A percentile compares a stretch with the other conserved stretches of the same genome.
phyloP scores from a whole-genome alignment of 164 flowering plant genomes.

The Warburgia ugandensis region DNA sequence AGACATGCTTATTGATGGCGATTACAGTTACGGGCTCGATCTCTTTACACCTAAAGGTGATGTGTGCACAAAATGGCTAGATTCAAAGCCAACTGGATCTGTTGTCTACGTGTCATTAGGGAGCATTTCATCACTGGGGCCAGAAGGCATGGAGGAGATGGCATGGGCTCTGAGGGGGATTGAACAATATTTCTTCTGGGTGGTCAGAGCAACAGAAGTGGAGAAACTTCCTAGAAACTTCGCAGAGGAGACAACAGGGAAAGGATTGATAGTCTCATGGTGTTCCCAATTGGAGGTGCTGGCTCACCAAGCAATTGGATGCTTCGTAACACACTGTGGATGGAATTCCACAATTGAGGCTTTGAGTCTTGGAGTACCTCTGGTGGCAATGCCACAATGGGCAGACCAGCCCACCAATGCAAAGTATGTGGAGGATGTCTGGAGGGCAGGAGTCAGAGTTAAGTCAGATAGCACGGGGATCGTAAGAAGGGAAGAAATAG shows the following conservation, averaged over 20 bases:
- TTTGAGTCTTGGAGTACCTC: slow-evolving; percentile 15
- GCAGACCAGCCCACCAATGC: slow-evolving; percentile 20
- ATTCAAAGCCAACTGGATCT: background rate
- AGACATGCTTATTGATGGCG: slow-evolving; percentile 10
- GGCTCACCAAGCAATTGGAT: slow-evolving; percentile 20
- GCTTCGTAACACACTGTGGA: slow-evolving; percentile 23
- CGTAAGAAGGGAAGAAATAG: slow-evolving; percentile 15
- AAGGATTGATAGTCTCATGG: slow-evolving; percentile 26
- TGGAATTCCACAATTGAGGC: slow-evolving; percentile 21
- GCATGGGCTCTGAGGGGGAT: background rate
- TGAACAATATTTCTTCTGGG: slow-evolving; percentile 2
- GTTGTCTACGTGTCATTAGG: slow-evolving; percentile 11
- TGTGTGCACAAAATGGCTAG: slow-evolving; percentile 2
- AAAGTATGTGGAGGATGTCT: slow-evolving; percentile 16
- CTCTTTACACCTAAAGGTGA: slow-evolving; percentile 1
- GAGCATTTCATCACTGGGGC: background rate
- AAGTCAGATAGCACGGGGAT: slow-evolving; percentile 10
- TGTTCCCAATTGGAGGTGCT: slow-evolving; percentile 24
- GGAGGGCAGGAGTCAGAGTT: slow-evolving; percentile 20
- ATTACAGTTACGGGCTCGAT: slow-evolving; percentile 6
- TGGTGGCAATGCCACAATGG: slow-evolving; percentile 19
- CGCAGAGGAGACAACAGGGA: slow-evolving; percentile 9
- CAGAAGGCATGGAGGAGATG: slow-evolving; percentile 3
- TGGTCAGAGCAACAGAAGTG: slow-evolving; percentile 1
- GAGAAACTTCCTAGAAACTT: background rate